A percentile compares a stretch with the other conserved stretches of the same genome.
These are phyloP conservation scores for Fraxinus ornus DNA, from an alignment of 305 asterid species.

Conservation along the genomic window DNA sequence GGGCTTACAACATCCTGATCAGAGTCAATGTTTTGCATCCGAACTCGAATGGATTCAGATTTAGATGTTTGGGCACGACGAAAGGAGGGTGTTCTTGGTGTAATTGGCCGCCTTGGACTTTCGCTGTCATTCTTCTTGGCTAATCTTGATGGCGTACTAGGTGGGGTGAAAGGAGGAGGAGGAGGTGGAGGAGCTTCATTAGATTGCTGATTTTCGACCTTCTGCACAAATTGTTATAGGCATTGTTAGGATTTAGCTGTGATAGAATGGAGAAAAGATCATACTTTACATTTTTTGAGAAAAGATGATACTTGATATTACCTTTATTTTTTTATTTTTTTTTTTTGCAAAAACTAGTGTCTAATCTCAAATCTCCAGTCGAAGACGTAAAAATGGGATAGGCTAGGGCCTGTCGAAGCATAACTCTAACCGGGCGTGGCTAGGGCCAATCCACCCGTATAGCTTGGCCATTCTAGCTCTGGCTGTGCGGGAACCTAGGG, in stretches of 20 bases:
- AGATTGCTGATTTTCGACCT: neutral
- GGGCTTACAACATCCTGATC: neutral
- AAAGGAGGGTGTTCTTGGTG: neutral
- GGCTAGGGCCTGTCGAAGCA: neutral
- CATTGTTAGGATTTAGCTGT: neutral
- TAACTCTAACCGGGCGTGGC: neutral
- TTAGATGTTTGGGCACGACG: neutral
- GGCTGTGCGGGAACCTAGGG: neutral
- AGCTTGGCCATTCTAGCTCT: neutral
- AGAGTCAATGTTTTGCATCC: neutral
- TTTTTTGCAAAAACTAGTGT: neutral
- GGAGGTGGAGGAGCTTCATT: neutral
- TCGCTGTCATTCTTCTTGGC: conserved; percentile 18
- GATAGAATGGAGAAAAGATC: neutral
- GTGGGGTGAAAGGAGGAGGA: conserved; percentile 32
- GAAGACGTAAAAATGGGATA: neutral
- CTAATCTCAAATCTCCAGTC: neutral
- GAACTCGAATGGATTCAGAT: neutral
- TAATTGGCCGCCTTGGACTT: neutral
- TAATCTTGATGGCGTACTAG: conserved; percentile 26
- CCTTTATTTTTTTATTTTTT: no score
- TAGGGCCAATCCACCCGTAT: neutral
- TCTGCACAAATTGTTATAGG: conserved; percentile 18
- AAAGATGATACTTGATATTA: neutral
- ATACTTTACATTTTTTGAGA: neutral